Evolutionary conservation across 78 protist genomes (phyloP).

Genomic region (Dictyostelium citrinum): DNA sequence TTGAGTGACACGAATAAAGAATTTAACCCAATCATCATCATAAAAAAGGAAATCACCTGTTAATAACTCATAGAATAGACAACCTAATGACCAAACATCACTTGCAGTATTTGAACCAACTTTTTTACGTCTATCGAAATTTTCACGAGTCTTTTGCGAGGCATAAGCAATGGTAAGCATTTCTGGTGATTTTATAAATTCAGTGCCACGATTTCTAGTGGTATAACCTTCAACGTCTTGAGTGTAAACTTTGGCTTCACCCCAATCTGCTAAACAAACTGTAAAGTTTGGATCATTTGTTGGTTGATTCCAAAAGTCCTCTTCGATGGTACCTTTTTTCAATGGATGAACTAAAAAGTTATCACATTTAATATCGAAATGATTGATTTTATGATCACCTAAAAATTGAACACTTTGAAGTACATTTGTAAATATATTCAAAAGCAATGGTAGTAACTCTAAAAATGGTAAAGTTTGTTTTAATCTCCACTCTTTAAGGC

Average conservation of each 20-base stretch:
- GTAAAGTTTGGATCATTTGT: constrained; percentile 63
- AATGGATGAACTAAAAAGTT: constrained; percentile 86
- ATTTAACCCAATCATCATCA: constrained; percentile 90
- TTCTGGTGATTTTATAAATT: constrained; percentile 95
- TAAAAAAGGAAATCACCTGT: constrained; percentile 92
- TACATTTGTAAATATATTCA: constrained; percentile 72
- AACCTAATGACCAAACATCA: constrained; percentile 95
- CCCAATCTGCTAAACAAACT: constrained; percentile 91
- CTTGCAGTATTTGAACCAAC: constrained; percentile 83
- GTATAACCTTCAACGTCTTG: constrained; percentile 86
- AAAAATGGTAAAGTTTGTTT: constrained; percentile 68
- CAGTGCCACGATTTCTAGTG: constrained; percentile 92
- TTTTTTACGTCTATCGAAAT: constrained; percentile 83
- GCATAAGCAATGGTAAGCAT: constrained; percentile 88
- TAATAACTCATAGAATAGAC: constrained; percentile 93
- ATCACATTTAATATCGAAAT: constrained; percentile 93
- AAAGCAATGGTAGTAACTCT: constrained; percentile 56
- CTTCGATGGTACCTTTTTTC: constrained; percentile 47
- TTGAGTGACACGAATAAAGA: constrained; percentile 89
- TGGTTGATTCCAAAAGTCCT: constrained; percentile 74
- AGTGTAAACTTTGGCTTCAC: constrained; percentile 86
- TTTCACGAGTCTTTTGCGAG: constrained; percentile 64
- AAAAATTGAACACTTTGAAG: constrained; percentile 44
- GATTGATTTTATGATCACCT: constrained; percentile 81
- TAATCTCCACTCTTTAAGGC: constrained; percentile 86